These are phyloP conservation scores for Exserohilum rostratum DNA, from an alignment of 2,329 filamentous ascomycete species.

Conservation along the genomic window DNA sequence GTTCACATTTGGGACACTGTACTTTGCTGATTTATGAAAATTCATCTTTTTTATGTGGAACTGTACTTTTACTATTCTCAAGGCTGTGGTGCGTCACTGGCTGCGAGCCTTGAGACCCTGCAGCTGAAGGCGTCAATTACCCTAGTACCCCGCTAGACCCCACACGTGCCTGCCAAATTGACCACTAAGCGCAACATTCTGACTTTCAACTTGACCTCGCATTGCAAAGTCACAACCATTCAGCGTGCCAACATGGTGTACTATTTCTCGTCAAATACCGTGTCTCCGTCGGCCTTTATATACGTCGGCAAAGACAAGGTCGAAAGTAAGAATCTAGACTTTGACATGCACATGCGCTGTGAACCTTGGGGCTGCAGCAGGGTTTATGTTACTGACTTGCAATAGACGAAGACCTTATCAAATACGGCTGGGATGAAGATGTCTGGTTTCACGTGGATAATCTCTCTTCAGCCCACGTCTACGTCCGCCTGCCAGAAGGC, in stretches of 20 bases:
- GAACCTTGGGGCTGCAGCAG: neutral
- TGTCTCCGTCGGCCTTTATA: constrained; percentile 81
- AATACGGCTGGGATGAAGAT: constrained; percentile 92
- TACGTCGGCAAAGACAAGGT: constrained; percentile 99
- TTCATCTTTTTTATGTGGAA: too few species aligned
- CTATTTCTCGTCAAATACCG: constrained; percentile 88
- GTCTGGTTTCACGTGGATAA: constrained; percentile 99
- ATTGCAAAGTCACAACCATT: neutral
- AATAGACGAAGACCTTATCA: constrained; percentile 95
- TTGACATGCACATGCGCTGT: neutral
- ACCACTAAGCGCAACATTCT: constrained; percentile 16
- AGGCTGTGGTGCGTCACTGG: too few species aligned
- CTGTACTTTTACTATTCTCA: too few species aligned
- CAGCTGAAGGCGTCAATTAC: too few species aligned
- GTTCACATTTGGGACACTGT: too few species aligned
- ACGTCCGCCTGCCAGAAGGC: constrained; percentile 80
- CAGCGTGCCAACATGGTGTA: constrained; percentile 73
- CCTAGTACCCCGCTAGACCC: constrained; percentile 35
- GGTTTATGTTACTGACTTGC: neutral
- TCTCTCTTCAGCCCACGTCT: constrained; percentile 93
- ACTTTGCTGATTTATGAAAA: too few species aligned
- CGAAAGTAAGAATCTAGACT: constrained; percentile 72
- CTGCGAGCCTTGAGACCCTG: too few species aligned
- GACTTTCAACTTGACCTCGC: neutral
- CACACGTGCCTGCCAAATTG: constrained; percentile 38